phyloP scores from a whole-genome alignment of 2,329 filamentous ascomycete species.

The Aspergillus oerlinghausenensis region DNA sequence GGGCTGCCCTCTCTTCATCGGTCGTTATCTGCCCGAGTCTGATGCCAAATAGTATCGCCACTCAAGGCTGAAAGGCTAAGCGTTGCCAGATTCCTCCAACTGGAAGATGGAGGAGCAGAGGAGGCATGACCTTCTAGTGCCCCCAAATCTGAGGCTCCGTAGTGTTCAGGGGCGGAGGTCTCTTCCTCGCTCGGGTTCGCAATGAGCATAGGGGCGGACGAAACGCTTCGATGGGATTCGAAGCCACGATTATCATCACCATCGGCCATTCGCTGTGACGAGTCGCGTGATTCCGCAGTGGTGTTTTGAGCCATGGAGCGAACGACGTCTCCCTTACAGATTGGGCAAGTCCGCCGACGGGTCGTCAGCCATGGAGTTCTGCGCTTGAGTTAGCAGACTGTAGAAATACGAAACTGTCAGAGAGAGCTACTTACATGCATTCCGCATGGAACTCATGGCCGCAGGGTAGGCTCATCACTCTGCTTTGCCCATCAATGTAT shows the following conservation, averaged over 20 bases:
- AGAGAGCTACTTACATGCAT: conserved; percentile 76
- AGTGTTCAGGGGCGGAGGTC: conserved; percentile 42
- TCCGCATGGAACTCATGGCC: conserved; percentile 97
- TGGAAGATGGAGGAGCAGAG: conserved; percentile 29
- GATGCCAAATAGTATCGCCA: conserved; percentile 44
- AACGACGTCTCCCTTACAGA: conserved; percentile 97
- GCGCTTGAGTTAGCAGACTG: conserved; percentile 16
- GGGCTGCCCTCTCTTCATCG: conserved; percentile 21
- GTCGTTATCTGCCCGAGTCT: conserved; percentile 35
- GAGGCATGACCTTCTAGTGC: conserved; percentile 29
- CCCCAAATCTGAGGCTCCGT: conserved; percentile 28
- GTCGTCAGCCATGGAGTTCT: conserved; percentile 97
- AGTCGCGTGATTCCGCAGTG: conserved; percentile 15
- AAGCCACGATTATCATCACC: conserved; percentile 43
- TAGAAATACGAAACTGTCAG: not conserved
- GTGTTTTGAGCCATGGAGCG: conserved; percentile 50
- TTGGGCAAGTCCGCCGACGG: conserved; percentile 91
- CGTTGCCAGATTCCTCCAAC: conserved; percentile 42
- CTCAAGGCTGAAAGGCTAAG: conserved; percentile 43
- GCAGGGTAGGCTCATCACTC: conserved; percentile 94
- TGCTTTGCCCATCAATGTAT: conserved; percentile 88
- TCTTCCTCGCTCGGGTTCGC: conserved; percentile 30
- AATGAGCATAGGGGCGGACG: conserved; percentile 49
- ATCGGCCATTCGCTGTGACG: conserved; percentile 38
- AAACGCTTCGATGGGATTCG: conserved; percentile 44